These are phyloP conservation scores for Phaeophleospora eucalypticola DNA, from an alignment of 2,329 filamentous ascomycete species.

Conservation along the genomic window DNA sequence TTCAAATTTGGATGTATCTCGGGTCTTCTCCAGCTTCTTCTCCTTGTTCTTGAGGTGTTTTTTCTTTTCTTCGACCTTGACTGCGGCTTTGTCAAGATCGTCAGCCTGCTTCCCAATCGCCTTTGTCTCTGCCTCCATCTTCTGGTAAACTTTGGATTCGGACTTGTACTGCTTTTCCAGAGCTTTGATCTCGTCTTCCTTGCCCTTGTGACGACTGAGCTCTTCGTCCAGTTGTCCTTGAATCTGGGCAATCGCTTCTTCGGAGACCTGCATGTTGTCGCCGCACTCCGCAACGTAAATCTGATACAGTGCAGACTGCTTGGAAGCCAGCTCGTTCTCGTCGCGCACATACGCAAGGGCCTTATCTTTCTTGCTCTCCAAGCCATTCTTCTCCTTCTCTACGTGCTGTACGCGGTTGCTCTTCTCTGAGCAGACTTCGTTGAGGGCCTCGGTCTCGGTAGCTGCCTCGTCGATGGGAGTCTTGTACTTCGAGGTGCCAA, in stretches of 20 bases:
- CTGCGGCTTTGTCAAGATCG: constrained; percentile 90
- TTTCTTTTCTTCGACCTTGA: constrained; percentile 96
- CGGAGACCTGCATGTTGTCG: constrained; percentile 81
- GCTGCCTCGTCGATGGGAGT: constrained; percentile 92
- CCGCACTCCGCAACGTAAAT: constrained; percentile 83
- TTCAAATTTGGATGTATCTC: constrained; percentile 70
- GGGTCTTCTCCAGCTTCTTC: constrained; percentile 90
- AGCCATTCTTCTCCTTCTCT: constrained; percentile 87
- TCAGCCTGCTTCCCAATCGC: constrained; percentile 78
- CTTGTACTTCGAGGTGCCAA: constrained; percentile 98
- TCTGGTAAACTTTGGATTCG: constrained; percentile 77
- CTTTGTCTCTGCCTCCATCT: constrained; percentile 76
- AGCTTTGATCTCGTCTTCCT: constrained; percentile 83
- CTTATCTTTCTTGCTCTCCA: constrained; percentile 96
- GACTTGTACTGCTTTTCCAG: constrained; percentile 80
- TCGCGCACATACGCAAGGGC: constrained; percentile 83
- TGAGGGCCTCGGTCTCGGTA: constrained; percentile 81
- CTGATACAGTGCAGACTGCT: constrained; percentile 89
- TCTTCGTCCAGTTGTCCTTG: constrained; percentile 82
- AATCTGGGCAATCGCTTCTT: constrained; percentile 88
- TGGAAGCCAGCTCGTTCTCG: constrained; percentile 86
- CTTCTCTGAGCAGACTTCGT: constrained; percentile 94
- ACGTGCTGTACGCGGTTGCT: constrained; percentile 93
- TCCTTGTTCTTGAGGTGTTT: constrained; percentile 89
- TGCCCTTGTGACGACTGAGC: constrained; percentile 85